Evolutionary conservation across 2,329 filamentous ascomycete species (phyloP).

Genomic region (Zymoseptoria tritici): DNA sequence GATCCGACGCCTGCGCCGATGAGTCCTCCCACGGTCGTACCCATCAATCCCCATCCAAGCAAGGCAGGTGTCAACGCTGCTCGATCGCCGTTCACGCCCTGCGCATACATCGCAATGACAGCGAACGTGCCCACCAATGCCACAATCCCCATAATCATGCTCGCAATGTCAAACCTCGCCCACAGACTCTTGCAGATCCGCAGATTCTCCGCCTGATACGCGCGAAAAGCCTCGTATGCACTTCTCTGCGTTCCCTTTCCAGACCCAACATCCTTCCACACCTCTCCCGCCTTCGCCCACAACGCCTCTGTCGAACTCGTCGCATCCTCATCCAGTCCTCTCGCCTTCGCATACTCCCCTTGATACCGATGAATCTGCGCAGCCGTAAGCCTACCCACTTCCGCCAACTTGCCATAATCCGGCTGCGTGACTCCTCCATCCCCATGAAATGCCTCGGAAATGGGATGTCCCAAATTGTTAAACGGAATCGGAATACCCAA

Average conservation of each 20-base stretch:
- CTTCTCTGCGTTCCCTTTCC: slow-evolving; percentile 28
- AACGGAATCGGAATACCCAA: slow-evolving; percentile 89
- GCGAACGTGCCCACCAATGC: slow-evolving; percentile 63
- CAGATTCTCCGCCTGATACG: slow-evolving; percentile 73
- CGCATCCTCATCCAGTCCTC: slow-evolving; percentile 57
- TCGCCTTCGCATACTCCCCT: slow-evolving; percentile 66
- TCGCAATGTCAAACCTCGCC: slow-evolving; percentile 82
- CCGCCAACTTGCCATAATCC: slow-evolving; percentile 64
- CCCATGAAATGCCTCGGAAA: slow-evolving; percentile 86
- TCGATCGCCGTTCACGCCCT: slow-evolving; percentile 47
- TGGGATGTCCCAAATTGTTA: slow-evolving; percentile 88
- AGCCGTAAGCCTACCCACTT: slow-evolving; percentile 67
- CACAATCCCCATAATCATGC: slow-evolving; percentile 72
- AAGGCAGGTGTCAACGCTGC: slow-evolving; percentile 48
- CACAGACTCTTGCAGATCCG: slow-evolving; percentile 74
- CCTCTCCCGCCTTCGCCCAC: slow-evolving; percentile 54
- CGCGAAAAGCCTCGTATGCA: slow-evolving; percentile 52
- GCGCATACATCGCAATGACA: slow-evolving; percentile 65
- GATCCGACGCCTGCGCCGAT: slow-evolving; percentile 23
- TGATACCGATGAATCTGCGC: slow-evolving; percentile 89
- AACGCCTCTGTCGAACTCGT: slow-evolving; percentile 46
- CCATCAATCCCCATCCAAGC: slow-evolving; percentile 44
- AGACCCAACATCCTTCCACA: slow-evolving; percentile 37
- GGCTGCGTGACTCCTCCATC: slow-evolving; percentile 41
- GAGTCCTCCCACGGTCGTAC: slow-evolving; percentile 36